These are phyloP conservation scores for Amphicarpaea edgeworthii DNA, from an alignment of 306 rosid genomes.

Conservation along the genomic window DNA sequence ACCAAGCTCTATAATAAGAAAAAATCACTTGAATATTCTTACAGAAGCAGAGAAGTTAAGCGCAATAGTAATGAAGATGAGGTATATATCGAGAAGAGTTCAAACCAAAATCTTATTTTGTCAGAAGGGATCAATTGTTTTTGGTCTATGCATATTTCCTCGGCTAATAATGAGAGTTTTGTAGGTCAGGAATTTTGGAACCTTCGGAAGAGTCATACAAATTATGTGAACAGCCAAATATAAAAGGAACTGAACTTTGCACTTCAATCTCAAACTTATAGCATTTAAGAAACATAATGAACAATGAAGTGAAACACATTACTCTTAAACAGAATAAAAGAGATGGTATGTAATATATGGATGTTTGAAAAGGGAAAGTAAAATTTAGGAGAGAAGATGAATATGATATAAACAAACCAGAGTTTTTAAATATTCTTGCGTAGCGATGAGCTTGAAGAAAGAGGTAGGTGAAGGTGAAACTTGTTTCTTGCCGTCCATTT, in stretches of 20 bases:
- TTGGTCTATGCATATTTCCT: not conserved
- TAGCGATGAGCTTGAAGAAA: slow-evolving; percentile 73
- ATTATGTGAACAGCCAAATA: too few species aligned
- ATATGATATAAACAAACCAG: slow-evolving; percentile 60
- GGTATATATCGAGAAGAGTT: not conserved
- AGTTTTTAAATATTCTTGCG: slow-evolving; percentile 42
- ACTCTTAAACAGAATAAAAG: too few species aligned
- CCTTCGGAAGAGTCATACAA: not conserved
- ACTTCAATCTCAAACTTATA: not conserved
- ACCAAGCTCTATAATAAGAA: not conserved
- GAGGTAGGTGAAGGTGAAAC: slow-evolving; percentile 34
- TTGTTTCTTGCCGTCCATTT: too few species aligned
- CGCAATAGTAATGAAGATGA: not conserved
- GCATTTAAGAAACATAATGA: not conserved
- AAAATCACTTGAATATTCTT: not conserved
- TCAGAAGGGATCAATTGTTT: not conserved
- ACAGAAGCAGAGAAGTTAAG: not conserved
- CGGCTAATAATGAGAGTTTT: not conserved
- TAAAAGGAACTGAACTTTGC: not conserved
- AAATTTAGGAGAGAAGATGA: not conserved
- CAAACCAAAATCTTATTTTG: slow-evolving; percentile 11
- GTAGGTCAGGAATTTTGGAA: not conserved
- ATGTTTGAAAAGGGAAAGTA: not conserved
- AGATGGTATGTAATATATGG: not conserved
- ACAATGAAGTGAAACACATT: not conserved